Conservation (phyloP, 805 yeast genomes). For the Wickerhamomyces canadensis region DNA sequence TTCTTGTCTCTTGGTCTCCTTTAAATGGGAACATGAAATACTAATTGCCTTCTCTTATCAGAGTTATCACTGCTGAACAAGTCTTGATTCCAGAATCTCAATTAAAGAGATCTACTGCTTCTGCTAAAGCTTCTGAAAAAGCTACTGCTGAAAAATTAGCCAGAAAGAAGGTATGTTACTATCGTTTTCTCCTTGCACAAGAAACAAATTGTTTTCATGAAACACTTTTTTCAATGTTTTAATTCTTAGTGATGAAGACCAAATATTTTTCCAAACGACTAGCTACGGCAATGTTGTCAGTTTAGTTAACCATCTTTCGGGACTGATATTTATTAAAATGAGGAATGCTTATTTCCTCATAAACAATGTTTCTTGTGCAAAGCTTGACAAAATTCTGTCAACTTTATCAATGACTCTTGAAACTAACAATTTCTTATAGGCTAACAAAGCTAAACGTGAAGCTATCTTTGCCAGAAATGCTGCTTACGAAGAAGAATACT, state of each 20-base stretch:
- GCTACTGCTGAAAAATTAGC: conserved; percentile 76
- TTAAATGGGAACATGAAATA: neutral
- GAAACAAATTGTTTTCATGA: neutral
- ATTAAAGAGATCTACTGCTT: conserved; percentile 75
- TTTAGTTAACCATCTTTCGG: conserved; percentile 76
- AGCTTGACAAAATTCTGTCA: neutral
- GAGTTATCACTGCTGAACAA: conserved; percentile 32
- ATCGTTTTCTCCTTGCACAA: neutral
- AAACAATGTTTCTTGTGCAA: too few relatives aligned
- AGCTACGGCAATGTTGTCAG: conserved; percentile 67
- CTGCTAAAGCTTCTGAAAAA: conserved; percentile 70
- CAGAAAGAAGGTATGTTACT: conserved; percentile 71
- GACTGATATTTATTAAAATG: conserved; percentile 38
- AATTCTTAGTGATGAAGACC: conserved; percentile 42
- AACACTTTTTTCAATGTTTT: conserved; percentile 1
- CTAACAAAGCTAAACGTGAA: conserved; percentile 53
- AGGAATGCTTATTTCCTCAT: neutral
- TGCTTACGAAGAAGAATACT: conserved; percentile 94
- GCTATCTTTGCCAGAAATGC: conserved; percentile 90
- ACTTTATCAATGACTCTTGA: neutral
- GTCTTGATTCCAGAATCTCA: conserved; percentile 73
- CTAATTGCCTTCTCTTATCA: conserved; percentile 6
- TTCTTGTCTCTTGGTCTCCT: neutral
- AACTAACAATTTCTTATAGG: conserved; percentile 27
- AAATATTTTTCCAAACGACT: conserved; percentile 46